A percentile compares a stretch with the other conserved stretches of the same genome.
phyloP scores from a whole-genome alignment of 805 yeast species.

The Ogataea ganodermae region DNA sequence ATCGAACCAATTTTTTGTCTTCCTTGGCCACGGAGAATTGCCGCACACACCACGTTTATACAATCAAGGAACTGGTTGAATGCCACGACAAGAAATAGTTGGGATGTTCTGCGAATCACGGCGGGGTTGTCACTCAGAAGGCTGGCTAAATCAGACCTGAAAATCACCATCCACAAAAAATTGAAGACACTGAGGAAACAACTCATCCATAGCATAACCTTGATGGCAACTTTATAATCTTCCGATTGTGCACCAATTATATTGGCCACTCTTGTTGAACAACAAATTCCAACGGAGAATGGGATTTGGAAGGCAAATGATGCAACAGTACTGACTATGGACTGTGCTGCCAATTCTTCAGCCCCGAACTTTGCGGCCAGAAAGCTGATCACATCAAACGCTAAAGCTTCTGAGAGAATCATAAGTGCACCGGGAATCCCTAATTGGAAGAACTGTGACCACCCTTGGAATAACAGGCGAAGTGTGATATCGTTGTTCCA shows the following conservation, averaged over 20 bases:
- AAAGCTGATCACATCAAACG: slow-evolving; percentile 54
- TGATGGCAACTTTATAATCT: slow-evolving; percentile 39
- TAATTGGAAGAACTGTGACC: slow-evolving; percentile 46
- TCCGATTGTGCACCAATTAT: slow-evolving; percentile 49
- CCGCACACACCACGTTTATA: slow-evolving; percentile 47
- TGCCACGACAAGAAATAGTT: slow-evolving; percentile 48
- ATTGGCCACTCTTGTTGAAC: slow-evolving; percentile 56
- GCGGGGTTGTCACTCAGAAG: slow-evolving; percentile 43
- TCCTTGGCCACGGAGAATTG: slow-evolving; percentile 56
- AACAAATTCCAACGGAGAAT: slow-evolving; percentile 52
- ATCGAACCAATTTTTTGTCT: slow-evolving; percentile 54
- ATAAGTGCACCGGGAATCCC: slow-evolving; percentile 56
- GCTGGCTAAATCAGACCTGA: slow-evolving; percentile 41
- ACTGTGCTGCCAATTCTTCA: slow-evolving; percentile 52
- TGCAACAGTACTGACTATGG: slow-evolving; percentile 50
- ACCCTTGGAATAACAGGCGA: slow-evolving; percentile 38
- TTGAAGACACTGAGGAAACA: slow-evolving; percentile 37
- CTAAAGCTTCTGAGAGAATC: slow-evolving; percentile 59
- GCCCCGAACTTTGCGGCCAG: slow-evolving; percentile 51
- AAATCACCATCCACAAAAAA: slow-evolving; percentile 39
- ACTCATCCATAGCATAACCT: slow-evolving; percentile 40
- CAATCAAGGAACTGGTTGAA: slow-evolving; percentile 53
- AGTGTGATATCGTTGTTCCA: slow-evolving; percentile 46
- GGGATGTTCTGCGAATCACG: slow-evolving; percentile 41
- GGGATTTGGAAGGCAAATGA: slow-evolving; percentile 54